Conservation (phyloP, 495 filamentous ascomycete genomes). For the Hypoxylon intermedium region DNA sequence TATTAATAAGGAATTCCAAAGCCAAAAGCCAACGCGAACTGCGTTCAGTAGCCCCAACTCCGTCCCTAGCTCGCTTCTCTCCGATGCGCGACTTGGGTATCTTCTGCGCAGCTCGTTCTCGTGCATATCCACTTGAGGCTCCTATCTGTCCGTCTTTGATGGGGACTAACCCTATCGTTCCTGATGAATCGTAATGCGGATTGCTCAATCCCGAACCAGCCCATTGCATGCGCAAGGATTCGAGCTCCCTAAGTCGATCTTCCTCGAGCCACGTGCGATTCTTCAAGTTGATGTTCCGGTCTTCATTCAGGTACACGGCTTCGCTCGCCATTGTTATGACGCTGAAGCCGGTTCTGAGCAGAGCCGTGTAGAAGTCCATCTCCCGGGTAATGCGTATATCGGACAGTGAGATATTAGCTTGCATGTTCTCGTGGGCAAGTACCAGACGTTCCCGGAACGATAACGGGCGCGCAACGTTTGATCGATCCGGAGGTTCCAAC, state of each 20-base stretch:
- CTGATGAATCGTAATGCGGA: slow-evolving; percentile 55
- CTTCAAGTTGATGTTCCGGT: slow-evolving; percentile 72
- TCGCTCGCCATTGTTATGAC: slow-evolving; percentile 91
- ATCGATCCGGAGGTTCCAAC: slow-evolving; percentile 61
- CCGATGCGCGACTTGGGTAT: slow-evolving; percentile 56
- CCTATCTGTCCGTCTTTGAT: slow-evolving; percentile 53
- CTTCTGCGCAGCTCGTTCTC: slow-evolving; percentile 66
- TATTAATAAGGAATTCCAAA: slow-evolving; percentile 74
- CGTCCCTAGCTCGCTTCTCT: slow-evolving; percentile 60
- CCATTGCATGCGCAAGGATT: slow-evolving; percentile 63
- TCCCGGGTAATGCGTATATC: slow-evolving; percentile 78
- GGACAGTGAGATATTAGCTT: slow-evolving; percentile 84
- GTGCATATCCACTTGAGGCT: slow-evolving; percentile 67
- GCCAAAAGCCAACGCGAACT: slow-evolving; percentile 76
- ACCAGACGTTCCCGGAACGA: slow-evolving; percentile 57
- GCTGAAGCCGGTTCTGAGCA: slow-evolving; percentile 84
- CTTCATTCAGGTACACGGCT: slow-evolving; percentile 94
- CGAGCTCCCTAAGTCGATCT: slow-evolving; percentile 71
- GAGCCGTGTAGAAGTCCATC: slow-evolving; percentile 93
- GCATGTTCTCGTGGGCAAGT: slow-evolving; percentile 83
- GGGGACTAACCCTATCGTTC: slow-evolving; percentile 60
- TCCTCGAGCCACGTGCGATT: slow-evolving; percentile 92
- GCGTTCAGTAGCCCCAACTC: slow-evolving; percentile 77
- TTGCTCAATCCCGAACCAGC: slow-evolving; percentile 51
- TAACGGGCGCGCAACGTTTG: slow-evolving; percentile 33